Percentiles rank a stretch among this genome's conserved stretches.
These are phyloP conservation scores for Paecilomyces sp. DNA, from an alignment of 2,329 filamentous ascomycete species.

Conservation along the genomic window DNA sequence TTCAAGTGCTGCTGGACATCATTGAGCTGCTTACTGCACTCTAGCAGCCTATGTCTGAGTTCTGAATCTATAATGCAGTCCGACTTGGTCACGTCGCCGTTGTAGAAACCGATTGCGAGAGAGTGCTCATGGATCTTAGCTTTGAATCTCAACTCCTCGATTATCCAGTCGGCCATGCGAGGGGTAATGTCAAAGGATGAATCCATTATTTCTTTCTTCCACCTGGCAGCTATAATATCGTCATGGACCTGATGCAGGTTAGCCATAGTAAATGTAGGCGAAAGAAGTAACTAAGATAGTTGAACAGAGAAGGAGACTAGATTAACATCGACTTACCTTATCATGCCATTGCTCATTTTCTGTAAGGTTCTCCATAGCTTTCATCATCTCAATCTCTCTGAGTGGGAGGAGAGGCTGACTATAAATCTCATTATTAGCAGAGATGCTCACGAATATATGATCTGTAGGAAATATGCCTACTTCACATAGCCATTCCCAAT, in stretches of 20 bases:
- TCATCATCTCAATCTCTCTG: slow-evolving; percentile 33
- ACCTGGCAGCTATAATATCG: slow-evolving; percentile 19
- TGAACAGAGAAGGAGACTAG: neutral
- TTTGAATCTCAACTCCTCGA: slow-evolving; percentile 46
- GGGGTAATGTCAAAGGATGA: slow-evolving; percentile 21
- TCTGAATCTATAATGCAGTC: slow-evolving; percentile 38
- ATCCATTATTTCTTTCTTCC: slow-evolving; percentile 20
- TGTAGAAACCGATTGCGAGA: slow-evolving; percentile 39
- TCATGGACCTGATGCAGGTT: slow-evolving; percentile 21
- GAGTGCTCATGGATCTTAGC: slow-evolving; percentile 37
- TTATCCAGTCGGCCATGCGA: slow-evolving; percentile 31
- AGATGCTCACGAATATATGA: neutral
- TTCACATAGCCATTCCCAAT: slow-evolving; percentile 21
- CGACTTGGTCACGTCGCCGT: slow-evolving; percentile 48
- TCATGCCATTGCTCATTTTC: slow-evolving; percentile 34
- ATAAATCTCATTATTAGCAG: neutral
- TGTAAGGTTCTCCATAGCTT: slow-evolving; percentile 32
- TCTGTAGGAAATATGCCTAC: slow-evolving; percentile 8
- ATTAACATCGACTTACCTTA: slow-evolving; percentile 17
- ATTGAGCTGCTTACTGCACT: slow-evolving; percentile 43
- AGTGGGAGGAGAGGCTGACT: slow-evolving; percentile 24
- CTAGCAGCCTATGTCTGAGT: slow-evolving; percentile 36
- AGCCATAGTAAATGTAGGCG: neutral
- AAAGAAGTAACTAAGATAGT: neutral
- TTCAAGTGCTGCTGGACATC: slow-evolving; percentile 42